Evolutionary conservation across 306 rosid species (phyloP).

Genomic region (Arachis hypogaea): DNA sequence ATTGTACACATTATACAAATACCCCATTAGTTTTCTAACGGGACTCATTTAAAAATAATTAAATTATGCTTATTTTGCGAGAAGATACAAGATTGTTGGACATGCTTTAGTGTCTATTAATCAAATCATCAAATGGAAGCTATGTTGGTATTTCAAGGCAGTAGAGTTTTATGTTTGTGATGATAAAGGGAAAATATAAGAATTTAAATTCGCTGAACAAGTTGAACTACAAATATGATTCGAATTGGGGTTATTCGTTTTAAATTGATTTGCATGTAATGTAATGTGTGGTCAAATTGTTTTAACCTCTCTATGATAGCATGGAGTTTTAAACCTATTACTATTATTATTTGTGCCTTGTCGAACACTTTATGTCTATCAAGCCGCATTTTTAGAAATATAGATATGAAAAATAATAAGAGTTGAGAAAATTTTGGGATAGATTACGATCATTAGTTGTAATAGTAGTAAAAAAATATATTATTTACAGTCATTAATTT

Average conservation of each 20-base stretch:
- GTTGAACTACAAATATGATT: slow-evolving; percentile 33
- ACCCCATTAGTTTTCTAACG: not conserved
- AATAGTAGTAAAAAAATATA: no score
- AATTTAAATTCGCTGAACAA: slow-evolving; percentile 31
- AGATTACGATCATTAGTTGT: no score
- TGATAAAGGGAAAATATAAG: slow-evolving; percentile 29
- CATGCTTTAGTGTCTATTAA: slow-evolving; percentile 6
- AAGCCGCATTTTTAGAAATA: no score
- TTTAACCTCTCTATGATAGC: not conserved
- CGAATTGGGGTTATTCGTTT: slow-evolving; percentile 20
- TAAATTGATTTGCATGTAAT: slow-evolving; percentile 13
- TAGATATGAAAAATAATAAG: no score
- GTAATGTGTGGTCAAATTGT: not conserved
- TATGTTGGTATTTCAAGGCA: slow-evolving; percentile 33
- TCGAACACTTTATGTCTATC: no score
- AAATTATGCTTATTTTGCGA: slow-evolving; percentile 24
- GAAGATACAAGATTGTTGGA: slow-evolving; percentile 38
- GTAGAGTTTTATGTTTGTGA: slow-evolving; percentile 30
- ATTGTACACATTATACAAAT: no score
- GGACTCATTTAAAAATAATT: no score
- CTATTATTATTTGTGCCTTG: no score
- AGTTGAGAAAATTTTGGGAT: no score
- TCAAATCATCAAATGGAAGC: slow-evolving; percentile 3
- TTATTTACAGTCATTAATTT: no score
- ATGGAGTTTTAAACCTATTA: not conserved